Conservation (phyloP, 179 eudicot species). For the Amaranthus tricolor region DNA sequence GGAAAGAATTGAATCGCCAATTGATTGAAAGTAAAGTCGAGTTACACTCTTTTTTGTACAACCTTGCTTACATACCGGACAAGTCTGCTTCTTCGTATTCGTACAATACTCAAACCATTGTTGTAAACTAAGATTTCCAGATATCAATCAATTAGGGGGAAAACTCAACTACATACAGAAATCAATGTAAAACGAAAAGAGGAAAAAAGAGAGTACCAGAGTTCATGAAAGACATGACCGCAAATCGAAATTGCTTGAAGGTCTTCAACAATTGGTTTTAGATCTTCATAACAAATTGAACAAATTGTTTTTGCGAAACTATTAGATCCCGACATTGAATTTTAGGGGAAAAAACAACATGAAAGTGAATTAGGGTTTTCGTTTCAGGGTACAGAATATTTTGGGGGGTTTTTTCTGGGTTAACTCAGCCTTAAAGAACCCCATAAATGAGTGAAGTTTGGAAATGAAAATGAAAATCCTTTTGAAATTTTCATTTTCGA, state of each 20-base stretch:
- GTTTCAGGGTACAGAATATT: background rate
- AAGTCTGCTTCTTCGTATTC: conserved; percentile 54
- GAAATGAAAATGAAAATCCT: conserved; percentile 2
- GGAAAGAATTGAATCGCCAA: conserved; percentile 48
- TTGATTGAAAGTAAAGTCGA: conserved; percentile 87
- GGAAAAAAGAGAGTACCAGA: conserved; percentile 47
- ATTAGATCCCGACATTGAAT: conserved; percentile 23
- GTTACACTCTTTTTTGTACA: conserved; percentile 53
- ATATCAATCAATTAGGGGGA: background rate
- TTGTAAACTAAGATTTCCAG: conserved; percentile 60
- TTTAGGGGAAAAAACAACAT: background rate
- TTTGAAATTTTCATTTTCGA: conserved; percentile 14
- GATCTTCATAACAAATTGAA: conserved; percentile 88
- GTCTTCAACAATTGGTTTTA: conserved; percentile 82
- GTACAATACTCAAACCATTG: conserved; percentile 91
- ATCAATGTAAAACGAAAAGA: background rate
- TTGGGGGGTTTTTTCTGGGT: background rate
- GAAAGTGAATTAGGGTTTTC: background rate
- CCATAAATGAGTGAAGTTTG: conserved; percentile 1
- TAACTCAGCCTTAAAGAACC: conserved; percentile 20
- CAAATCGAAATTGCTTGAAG: conserved; percentile 89
- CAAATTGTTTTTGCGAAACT: conserved; percentile 70
- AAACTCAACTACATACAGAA: too few relatives aligned
- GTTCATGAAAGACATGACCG: conserved; percentile 95
- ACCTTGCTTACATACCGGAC: conserved; percentile 89